These are phyloP conservation scores for Hyphopichia pseudoburtonii DNA, from an alignment of 1,139 yeast genomes.

Conservation along the genomic window DNA sequence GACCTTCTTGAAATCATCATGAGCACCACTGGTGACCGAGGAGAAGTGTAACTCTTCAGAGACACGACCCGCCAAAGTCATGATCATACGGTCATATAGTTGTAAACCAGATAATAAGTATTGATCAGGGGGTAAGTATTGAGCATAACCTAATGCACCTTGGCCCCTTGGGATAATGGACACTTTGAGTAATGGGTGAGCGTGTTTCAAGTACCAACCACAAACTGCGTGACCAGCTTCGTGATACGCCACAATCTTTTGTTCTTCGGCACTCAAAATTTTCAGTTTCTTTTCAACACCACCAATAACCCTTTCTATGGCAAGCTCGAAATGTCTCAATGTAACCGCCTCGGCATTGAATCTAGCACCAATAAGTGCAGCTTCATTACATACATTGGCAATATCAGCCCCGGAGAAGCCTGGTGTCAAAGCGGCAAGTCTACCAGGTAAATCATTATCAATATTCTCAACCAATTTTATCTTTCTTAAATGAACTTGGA, in stretches of 20 bases:
- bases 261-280: constrained; percentile 67
- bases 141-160: constrained; percentile 84
- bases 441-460: constrained; percentile 58
- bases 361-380: constrained; percentile 80
- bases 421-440: constrained; percentile 76
- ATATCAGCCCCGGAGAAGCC: constrained; percentile 88
- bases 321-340: constrained; percentile 68
- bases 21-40: constrained; percentile 80
- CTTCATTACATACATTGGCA: constrained; percentile 81
- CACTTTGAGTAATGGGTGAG: constrained; percentile 77
- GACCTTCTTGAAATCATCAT: constrained; percentile 78
- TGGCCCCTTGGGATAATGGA: constrained; percentile 84
- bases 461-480: constrained; percentile 51
- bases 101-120: constrained; percentile 67
- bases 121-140: constrained; percentile 76
- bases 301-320: constrained; percentile 80
- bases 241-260: constrained; percentile 75
- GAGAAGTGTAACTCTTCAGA: constrained; percentile 74
- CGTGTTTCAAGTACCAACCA: constrained; percentile 71
- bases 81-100: constrained; percentile 70
- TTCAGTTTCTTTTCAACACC: constrained; percentile 75
- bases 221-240: constrained; percentile 85
- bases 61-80: constrained; percentile 81
- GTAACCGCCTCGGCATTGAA: constrained; percentile 56
- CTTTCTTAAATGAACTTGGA: constrained; percentile 65